These are phyloP conservation scores for Colletotrichum sp. DNA, from an alignment of 2,329 filamentous ascomycete genomes.

Conservation along the genomic window DNA sequence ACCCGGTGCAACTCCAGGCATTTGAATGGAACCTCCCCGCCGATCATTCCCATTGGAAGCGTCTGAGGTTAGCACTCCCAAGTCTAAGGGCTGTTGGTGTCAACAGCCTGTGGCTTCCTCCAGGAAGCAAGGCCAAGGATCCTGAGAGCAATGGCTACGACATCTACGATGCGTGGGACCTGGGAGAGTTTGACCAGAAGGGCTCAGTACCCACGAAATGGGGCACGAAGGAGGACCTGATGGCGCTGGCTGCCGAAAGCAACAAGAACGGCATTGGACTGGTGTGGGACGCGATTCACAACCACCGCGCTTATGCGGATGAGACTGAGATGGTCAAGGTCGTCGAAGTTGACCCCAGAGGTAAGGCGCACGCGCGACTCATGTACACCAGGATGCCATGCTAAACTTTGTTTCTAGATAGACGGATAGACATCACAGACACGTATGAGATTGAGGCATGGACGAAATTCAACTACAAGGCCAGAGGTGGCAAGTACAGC, in stretches of 20 bases:
- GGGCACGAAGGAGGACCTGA: constrained; percentile 13
- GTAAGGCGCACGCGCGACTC: not conserved
- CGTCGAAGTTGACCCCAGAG: constrained; percentile 9
- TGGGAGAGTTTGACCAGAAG: constrained; percentile 19
- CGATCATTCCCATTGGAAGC: constrained; percentile 11
- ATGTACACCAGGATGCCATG: not conserved
- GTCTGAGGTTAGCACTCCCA: not conserved
- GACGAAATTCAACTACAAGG: constrained; percentile 11
- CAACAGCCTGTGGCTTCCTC: constrained; percentile 12
- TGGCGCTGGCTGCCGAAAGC: not conserved
- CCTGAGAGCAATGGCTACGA: constrained; percentile 19
- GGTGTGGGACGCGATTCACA: constrained; percentile 18
- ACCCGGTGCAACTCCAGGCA: constrained; percentile 12
- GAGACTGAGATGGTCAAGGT: constrained; percentile 15
- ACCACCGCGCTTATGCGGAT: constrained; percentile 18
- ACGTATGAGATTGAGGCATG: constrained; percentile 16
- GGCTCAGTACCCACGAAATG: constrained; percentile 17
- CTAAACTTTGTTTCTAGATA: not conserved
- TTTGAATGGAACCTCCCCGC: constrained; percentile 18
- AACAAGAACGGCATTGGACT: constrained; percentile 3
- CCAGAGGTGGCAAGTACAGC: constrained; percentile 17
- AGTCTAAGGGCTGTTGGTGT: constrained; percentile 1
- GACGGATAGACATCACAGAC: constrained; percentile 12
- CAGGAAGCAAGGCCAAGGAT: constrained; percentile 18
- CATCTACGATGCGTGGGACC: constrained; percentile 18